These are phyloP conservation scores for Excoecaria cochinchinensis DNA, from an alignment of 345 rosid species.

Conservation along the genomic window DNA sequence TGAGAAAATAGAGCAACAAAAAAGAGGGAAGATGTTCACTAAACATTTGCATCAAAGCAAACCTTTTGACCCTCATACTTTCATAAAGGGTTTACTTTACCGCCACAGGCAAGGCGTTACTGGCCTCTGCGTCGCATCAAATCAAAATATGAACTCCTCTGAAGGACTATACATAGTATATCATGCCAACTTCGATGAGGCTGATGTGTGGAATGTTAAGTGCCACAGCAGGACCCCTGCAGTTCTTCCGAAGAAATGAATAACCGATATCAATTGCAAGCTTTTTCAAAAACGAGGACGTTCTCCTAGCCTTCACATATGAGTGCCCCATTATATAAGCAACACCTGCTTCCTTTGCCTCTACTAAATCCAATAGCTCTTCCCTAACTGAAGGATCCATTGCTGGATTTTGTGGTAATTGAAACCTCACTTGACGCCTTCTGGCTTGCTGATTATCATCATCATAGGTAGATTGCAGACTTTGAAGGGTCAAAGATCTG, in stretches of 20 bases:
- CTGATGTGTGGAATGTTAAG: slow-evolving; percentile 89
- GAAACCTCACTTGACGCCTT: slow-evolving; percentile 66
- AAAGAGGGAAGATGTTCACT: not conserved
- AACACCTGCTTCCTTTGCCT: slow-evolving; percentile 86
- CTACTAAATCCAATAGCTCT: slow-evolving; percentile 72
- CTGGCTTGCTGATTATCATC: slow-evolving; percentile 61
- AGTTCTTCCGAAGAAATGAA: slow-evolving; percentile 90
- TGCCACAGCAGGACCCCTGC: slow-evolving; percentile 91
- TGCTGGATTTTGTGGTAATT: slow-evolving; percentile 47
- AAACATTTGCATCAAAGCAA: not conserved
- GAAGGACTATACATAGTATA: slow-evolving; percentile 64
- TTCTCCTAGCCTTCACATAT: slow-evolving; percentile 76
- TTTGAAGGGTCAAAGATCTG: slow-evolving; percentile 67
- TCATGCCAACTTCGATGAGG: slow-evolving; percentile 95
- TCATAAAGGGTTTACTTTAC: not conserved
- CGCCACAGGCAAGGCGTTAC: not conserved
- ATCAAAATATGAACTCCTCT: not conserved
- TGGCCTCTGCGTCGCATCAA: not conserved
- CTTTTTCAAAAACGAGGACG: slow-evolving; percentile 67
- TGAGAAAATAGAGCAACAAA: slow-evolving; percentile 3
- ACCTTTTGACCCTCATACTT: not conserved
- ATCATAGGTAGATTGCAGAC: slow-evolving; percentile 61
- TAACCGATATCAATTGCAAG: slow-evolving; percentile 70
- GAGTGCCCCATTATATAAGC: slow-evolving; percentile 91
- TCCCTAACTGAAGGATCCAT: slow-evolving; percentile 77